Percentiles rank a stretch among this genome's conserved stretches.
Evolutionary conservation across 176 grass and related monocot genomes (phyloP).

Genomic region (Zoysia japonica): DNA sequence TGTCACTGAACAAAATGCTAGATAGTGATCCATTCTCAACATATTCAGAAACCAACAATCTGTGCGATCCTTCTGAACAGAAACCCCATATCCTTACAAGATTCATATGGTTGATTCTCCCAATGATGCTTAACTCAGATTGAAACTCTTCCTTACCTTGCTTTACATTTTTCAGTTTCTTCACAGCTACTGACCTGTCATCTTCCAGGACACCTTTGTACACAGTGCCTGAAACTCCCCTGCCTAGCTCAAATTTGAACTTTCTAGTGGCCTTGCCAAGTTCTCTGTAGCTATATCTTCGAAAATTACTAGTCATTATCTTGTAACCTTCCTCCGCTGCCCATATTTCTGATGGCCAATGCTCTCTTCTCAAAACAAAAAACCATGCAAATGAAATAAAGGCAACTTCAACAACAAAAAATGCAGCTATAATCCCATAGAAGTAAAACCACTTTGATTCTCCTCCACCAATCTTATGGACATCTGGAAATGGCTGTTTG

Average conservation of each 20-base stretch:
- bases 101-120: slow-evolving; percentile 57
- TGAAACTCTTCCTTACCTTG: slow-evolving; percentile 51
- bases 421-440: slow-evolving; percentile 38
- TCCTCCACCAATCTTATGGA: not conserved
- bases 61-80: slow-evolving; percentile 43
- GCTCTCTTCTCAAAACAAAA: slow-evolving; percentile 36
- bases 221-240: slow-evolving; percentile 45
- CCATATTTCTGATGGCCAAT: slow-evolving; percentile 11
- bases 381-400: slow-evolving; percentile 45
- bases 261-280: slow-evolving; percentile 40
- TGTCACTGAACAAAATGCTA: slow-evolving; percentile 32
- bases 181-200: slow-evolving; percentile 42
- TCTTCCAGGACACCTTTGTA: slow-evolving; percentile 47
- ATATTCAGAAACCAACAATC: slow-evolving; percentile 47
- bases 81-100: slow-evolving; percentile 50
- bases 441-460: slow-evolving; percentile 46
- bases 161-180: slow-evolving; percentile 38
- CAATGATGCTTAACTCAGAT: slow-evolving; percentile 46
- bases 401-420: slow-evolving; percentile 33
- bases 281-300: slow-evolving; percentile 47
- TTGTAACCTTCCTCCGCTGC: slow-evolving; percentile 34
- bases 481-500: slow-evolving; percentile 17
- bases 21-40: slow-evolving; percentile 49
- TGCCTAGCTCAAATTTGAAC: slow-evolving; percentile 46
- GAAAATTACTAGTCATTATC: slow-evolving; percentile 41